Conservation (phyloP, 441 rosid genomes). For the Heliophila coronopifolia region DNA sequence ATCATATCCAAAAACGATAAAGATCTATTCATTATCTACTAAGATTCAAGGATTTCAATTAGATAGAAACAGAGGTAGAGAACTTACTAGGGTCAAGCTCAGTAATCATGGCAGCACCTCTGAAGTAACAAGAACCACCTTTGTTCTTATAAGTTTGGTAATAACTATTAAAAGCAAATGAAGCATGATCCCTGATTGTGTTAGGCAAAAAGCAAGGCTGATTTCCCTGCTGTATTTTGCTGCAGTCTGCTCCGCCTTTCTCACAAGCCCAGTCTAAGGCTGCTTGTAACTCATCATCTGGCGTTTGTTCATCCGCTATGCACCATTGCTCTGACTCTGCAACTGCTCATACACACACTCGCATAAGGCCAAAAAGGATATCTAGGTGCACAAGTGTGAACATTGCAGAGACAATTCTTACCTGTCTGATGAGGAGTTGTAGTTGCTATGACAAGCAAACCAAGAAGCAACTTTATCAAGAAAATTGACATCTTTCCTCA, state of each 20-base stretch:
- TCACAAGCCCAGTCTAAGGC: conserved; percentile 61
- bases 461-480: conserved; percentile 36
- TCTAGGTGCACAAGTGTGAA: no score
- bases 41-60: no score
- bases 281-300: conserved; percentile 50
- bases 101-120: conserved; percentile 58
- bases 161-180: conserved; percentile 63
- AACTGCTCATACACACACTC: conserved; percentile 14
- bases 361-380: background rate
- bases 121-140: conserved; percentile 67
- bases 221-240: conserved; percentile 36
- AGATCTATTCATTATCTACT: conserved; percentile 1
- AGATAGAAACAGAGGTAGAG: no score
- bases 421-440: conserved; percentile 35
- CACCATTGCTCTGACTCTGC: conserved; percentile 70
- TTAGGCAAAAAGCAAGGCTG: conserved; percentile 57
- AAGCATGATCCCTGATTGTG: conserved; percentile 51
- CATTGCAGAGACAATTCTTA: no score
- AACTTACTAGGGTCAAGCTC: conserved; percentile 67
- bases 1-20: background rate
- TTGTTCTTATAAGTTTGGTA: conserved; percentile 51
- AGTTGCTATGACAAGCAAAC: conserved; percentile 33
- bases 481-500: conserved; percentile 34
- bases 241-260: conserved; percentile 52
- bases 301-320: conserved; percentile 66